Evolutionary conservation across 1,139 yeast species (phyloP).

Genomic region (Schizosaccharomyces versatilis): DNA sequence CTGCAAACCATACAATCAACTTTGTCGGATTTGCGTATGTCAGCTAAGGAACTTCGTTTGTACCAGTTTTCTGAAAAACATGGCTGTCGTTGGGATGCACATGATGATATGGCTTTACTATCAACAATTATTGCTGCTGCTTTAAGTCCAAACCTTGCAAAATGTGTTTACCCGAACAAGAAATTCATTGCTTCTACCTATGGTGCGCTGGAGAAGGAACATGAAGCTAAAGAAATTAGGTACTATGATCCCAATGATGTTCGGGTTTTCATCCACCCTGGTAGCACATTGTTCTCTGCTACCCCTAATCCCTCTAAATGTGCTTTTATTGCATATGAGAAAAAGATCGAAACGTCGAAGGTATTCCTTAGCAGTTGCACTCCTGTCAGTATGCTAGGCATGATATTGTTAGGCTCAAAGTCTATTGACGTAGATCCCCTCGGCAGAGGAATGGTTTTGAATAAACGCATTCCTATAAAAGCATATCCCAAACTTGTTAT

Average conservation of each 20-base stretch:
- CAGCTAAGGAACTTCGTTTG: conserved; percentile 57
- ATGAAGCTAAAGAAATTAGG: conserved; percentile 53
- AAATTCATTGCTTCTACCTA: conserved; percentile 45
- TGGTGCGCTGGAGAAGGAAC: conserved; percentile 68
- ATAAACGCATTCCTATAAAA: conserved; percentile 59
- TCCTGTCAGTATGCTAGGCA: conserved; percentile 50
- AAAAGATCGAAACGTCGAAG: conserved; percentile 34
- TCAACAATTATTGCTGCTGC: conserved; percentile 59
- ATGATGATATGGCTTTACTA: conserved; percentile 16
- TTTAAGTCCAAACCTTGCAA: conserved; percentile 58
- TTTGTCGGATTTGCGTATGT: conserved; percentile 41
- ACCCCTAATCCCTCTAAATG: conserved; percentile 16
- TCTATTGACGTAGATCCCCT: conserved; percentile 41
- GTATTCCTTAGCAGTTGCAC: conserved; percentile 54
- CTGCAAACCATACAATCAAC: conserved; percentile 54
- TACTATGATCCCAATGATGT: conserved; percentile 23
- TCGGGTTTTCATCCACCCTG: conserved; percentile 64
- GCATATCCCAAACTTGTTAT: conserved; percentile 76
- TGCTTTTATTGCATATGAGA: conserved; percentile 19
- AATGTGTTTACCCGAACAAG: conserved; percentile 63
- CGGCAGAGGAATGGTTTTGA: conserved; percentile 28
- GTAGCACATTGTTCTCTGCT: conserved; percentile 42
- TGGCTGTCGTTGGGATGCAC: background rate
- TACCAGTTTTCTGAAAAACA: conserved; percentile 23
- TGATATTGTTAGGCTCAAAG: conserved; percentile 53